These are phyloP conservation scores for Murraya koenigii DNA, from an alignment of 345 rosid species.

Conservation along the genomic window DNA sequence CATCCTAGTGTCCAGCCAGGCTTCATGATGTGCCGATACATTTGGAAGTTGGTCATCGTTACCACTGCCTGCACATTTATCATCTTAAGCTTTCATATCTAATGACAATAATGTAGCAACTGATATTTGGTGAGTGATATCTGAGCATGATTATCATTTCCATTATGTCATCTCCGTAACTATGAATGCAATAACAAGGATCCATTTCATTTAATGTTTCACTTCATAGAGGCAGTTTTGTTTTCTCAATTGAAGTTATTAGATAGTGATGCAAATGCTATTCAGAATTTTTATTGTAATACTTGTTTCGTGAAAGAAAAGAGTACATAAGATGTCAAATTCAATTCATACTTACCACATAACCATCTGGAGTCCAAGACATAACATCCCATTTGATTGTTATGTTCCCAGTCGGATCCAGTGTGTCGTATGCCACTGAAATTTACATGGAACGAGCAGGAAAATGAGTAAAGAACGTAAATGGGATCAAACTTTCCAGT, in stretches of 20 bases:
- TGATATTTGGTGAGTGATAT: neutral
- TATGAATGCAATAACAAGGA: neutral
- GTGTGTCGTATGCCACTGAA: conserved; percentile 17
- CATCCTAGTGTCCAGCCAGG: conserved; percentile 52
- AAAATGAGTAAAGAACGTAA: neutral
- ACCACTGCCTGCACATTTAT: conserved; percentile 36
- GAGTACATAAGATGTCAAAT: neutral
- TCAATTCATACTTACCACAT: conserved; percentile 14
- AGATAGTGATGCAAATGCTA: no score
- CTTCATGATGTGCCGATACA: conserved; percentile 39
- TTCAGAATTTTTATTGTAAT: no score
- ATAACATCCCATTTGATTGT: conserved; percentile 30
- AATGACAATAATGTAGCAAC: neutral
- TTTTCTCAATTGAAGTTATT: no score
- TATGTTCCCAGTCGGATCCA: conserved; percentile 31
- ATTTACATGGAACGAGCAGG: neutral
- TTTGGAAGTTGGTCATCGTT: conserved; percentile 42
- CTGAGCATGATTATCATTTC: neutral
- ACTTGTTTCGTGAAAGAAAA: no score
- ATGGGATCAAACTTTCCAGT: neutral
- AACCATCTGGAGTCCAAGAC: conserved; percentile 32
- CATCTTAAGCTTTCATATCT: neutral
- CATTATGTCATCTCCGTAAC: neutral
- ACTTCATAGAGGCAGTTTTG: no score
- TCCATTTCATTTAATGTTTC: neutral